Percentiles rank a stretch among this genome's conserved stretches.
Evolutionary conservation across 2,329 filamentous ascomycete genomes (phyloP).

Genomic region (Botrytis sinoallii): DNA sequence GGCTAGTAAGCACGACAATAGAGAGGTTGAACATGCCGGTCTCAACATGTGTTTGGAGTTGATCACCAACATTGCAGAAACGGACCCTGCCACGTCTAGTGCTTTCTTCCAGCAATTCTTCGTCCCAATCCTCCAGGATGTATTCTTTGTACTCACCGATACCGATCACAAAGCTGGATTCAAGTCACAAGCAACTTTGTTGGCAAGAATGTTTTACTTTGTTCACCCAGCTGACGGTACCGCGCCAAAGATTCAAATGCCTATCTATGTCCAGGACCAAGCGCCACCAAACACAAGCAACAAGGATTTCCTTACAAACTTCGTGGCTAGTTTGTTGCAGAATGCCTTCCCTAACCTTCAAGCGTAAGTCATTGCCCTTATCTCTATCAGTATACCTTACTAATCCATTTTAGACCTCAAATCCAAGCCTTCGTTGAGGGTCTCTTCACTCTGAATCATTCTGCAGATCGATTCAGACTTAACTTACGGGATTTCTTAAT

Average conservation of each 20-base stretch:
- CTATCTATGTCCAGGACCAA: constrained; percentile 83
- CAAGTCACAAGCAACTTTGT: constrained; percentile 91
- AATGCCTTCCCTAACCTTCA: constrained; percentile 94
- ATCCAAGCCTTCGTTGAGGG: constrained; percentile 87
- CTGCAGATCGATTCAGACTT: constrained; percentile 92
- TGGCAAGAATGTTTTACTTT: constrained; percentile 95
- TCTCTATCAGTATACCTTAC: constrained; percentile 23
- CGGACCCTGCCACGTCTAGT: constrained; percentile 80
- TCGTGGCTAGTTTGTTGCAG: constrained; percentile 78
- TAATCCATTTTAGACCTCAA: constrained; percentile 63
- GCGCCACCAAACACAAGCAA: constrained; percentile 81
- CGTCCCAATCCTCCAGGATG: constrained; percentile 90
- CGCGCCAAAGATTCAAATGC: constrained; percentile 83
- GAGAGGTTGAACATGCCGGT: constrained; percentile 92
- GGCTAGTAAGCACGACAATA: constrained; percentile 99
- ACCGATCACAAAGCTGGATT: constrained; percentile 98
- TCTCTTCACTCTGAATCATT: constrained; percentile 81
- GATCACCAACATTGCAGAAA: constrained; percentile 95
- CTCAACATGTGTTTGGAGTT: constrained; percentile 98
- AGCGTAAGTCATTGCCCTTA: constrained; percentile 56
- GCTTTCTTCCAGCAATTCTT: constrained; percentile 99
- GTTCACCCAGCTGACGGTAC: constrained; percentile 68
- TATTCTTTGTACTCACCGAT: constrained; percentile 97
- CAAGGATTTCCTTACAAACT: constrained; percentile 84
- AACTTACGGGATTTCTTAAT: constrained; percentile 96